These are phyloP conservation scores for Ophiostoma ips DNA, from an alignment of 2,329 filamentous ascomycete genomes.

Conservation along the genomic window DNA sequence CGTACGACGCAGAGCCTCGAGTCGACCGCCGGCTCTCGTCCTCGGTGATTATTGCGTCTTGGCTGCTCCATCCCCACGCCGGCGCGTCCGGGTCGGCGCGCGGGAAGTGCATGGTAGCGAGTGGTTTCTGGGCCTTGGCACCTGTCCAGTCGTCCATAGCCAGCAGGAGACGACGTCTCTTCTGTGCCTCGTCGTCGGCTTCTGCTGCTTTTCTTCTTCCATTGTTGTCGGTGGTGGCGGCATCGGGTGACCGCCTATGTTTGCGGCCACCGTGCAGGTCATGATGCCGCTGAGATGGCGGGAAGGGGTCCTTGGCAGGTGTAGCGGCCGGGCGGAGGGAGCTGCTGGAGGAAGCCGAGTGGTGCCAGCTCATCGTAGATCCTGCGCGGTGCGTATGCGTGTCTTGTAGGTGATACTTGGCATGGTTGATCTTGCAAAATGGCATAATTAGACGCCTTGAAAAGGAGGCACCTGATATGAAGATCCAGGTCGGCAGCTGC, in stretches of 20 bases:
- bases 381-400: background rate
- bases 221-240: background rate
- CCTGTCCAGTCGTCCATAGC: slow-evolving; percentile 14
- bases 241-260: background rate
- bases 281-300: background rate
- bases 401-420: too few species aligned
- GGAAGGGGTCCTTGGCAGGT: background rate
- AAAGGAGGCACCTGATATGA: background rate
- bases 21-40: too few species aligned
- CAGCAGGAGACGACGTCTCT: background rate
- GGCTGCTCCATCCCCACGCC: slow-evolving; percentile 9
- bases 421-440: background rate
- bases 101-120: slow-evolving; percentile 7
- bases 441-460: background rate
- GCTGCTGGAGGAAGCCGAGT: background rate
- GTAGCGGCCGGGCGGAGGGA: background rate
- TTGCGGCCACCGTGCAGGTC: background rate
- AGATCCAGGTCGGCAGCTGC: background rate
- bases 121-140: slow-evolving; percentile 4
- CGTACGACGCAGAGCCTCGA: background rate
- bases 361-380: background rate
- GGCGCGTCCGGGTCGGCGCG: background rate
- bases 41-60: background rate
- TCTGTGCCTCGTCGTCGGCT: background rate
- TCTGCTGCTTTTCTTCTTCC: background rate